A percentile compares a stretch with the other conserved stretches of the same genome.
Evolutionary conservation across 129 eudicot species (phyloP).

Genomic region (Artemisia tridentata): DNA sequence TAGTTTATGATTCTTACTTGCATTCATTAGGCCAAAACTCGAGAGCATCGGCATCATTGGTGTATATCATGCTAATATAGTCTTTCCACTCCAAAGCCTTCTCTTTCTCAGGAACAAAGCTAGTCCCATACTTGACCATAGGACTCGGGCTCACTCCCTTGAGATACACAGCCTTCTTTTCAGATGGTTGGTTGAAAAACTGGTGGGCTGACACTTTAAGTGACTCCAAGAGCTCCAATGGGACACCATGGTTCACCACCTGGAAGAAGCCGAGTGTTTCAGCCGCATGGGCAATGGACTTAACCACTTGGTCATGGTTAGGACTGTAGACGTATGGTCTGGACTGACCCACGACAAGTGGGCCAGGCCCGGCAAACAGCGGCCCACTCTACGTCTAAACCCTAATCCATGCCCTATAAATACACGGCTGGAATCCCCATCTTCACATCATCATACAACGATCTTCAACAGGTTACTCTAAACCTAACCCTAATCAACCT

Average conservation of each 20-base stretch:
- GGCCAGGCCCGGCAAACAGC: no score
- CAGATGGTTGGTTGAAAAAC: slow-evolving; percentile 41
- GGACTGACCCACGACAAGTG: no score
- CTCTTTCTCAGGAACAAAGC: slow-evolving; percentile 52
- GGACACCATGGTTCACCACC: slow-evolving; percentile 57
- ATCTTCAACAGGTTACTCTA: no score
- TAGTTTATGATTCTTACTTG: no score
- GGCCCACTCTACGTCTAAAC: no score
- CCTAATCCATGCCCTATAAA: no score
- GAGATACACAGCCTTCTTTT: slow-evolving; percentile 46
- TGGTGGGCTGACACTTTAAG: slow-evolving; percentile 40
- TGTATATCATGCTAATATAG: slow-evolving; percentile 42
- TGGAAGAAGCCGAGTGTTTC: slow-evolving; percentile 55
- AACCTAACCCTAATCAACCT: no score
- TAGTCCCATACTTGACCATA: slow-evolving; percentile 44
- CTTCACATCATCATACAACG: no score
- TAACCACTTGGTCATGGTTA: slow-evolving; percentile 39
- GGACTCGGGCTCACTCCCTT: slow-evolving; percentile 47
- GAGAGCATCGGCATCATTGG: no score
- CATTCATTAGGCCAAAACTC: no score
- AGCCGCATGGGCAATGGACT: slow-evolving; percentile 46
- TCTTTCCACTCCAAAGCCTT: slow-evolving; percentile 51
- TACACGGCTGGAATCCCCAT: no score
- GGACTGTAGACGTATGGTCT: no score
- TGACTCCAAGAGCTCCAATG: slow-evolving; percentile 37